Evolutionary conservation across 768 basidiomycete species (phyloP).

Genomic region (Clitopilus hobsonii): DNA sequence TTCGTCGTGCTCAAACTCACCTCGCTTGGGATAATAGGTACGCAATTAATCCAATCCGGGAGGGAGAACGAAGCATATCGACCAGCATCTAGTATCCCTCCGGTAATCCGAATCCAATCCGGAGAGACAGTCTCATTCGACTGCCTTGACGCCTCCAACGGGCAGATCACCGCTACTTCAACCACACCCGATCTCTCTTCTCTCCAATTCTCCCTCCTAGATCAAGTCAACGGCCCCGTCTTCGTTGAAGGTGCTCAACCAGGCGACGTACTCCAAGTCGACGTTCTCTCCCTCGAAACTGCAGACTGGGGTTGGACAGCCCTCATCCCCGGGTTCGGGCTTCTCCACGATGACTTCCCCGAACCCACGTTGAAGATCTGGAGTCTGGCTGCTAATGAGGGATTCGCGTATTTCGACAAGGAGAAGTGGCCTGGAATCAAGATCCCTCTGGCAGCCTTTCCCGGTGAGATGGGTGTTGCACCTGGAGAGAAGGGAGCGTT

Average conservation of each 20-base stretch:
- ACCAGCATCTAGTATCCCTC: constrained; percentile 43
- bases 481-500: constrained; percentile 43
- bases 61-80: neutral
- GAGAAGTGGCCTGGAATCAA: constrained; percentile 35
- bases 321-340: constrained; percentile 54
- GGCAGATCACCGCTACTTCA: constrained; percentile 45
- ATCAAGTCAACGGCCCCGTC: constrained; percentile 59
- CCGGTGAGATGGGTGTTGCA: constrained; percentile 64
- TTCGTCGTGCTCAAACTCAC: constrained; percentile 48
- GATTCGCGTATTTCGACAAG: constrained; percentile 45
- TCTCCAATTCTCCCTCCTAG: constrained; percentile 42
- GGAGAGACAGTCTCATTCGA: constrained; percentile 54
- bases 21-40: constrained; percentile 62
- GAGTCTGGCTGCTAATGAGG: constrained; percentile 35
- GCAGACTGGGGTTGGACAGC: constrained; percentile 65
- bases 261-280: constrained; percentile 58
- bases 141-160: constrained; percentile 62
- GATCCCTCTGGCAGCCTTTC: constrained; percentile 52
- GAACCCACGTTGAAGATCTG: constrained; percentile 52
- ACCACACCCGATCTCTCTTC: constrained; percentile 28
- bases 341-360: constrained; percentile 51
- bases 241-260: constrained; percentile 46
- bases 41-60: no score
- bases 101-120: constrained; percentile 43
- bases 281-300: constrained; percentile 46